Evolutionary conservation across 2,329 filamentous ascomycete species (phyloP), one percentile per base, ranked within the genome.

Genomic region (Fusarium bactridioides): DNA sequence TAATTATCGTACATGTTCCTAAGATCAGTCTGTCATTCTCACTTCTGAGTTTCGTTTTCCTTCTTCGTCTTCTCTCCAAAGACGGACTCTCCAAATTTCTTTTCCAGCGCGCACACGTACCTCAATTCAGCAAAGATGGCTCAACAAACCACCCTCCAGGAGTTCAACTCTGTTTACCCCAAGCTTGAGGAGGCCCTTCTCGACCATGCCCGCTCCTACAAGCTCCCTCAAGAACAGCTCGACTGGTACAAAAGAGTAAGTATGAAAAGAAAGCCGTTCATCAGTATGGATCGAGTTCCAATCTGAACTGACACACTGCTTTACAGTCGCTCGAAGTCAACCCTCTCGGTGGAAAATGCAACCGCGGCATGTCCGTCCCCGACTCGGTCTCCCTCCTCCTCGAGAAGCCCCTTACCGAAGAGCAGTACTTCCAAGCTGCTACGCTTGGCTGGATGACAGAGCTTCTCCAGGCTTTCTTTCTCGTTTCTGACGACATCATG

Each of bases 401-500:
- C 79, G 87, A 83, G 75, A 86, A 89, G 76, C 85, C 92, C 61
- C 90, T 98, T 73, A 89, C 86, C 74, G 88, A 93, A 70, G 89
- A 95, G 65, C 92, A 98, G 84, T 97, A 95, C 87, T 96, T 97
- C 86, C 87, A 93, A 77, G 88, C 95, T 53, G 93, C 94, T 48
- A 92, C 94, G 23, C 89, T 99, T 23, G 96, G 96, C 80, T 99
- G 96, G 96, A 91, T 97, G 89, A 97, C 97, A 72, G 96, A 99
- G 88, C 90, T 99, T 55, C 92, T 99, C 38, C 96, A 99, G 86
- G 95, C 96, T 74, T 98, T 98, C 88, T 98, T 99, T 90, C 91
- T 99, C 66, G 96, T 99, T 74, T 94, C 94, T 48, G 96, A 99
- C 85, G 96, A 99, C 83, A 98, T 99, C 79, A 99, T 99, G 96